These are phyloP conservation scores for Globomyces sp. DNA, from an alignment of 371 early-diverging fungal species.

Conservation along the genomic window DNA sequence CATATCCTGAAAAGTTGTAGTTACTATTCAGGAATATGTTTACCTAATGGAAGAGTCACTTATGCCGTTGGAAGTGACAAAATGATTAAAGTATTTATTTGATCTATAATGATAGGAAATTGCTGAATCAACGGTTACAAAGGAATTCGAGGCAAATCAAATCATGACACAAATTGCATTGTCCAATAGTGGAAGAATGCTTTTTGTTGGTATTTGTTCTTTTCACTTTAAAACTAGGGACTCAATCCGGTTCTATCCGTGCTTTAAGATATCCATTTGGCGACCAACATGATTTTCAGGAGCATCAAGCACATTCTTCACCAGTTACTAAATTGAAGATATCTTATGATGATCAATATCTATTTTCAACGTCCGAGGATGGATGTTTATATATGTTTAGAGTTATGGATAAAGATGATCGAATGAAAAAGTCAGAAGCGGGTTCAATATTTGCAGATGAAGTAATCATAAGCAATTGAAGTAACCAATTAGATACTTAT, in stretches of 20 bases:
- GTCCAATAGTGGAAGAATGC: slow-evolving; percentile 51
- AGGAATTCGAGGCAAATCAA: slow-evolving; percentile 43
- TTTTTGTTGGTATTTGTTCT: slow-evolving; percentile 47
- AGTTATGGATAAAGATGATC: slow-evolving; percentile 46
- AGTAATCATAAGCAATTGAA: slow-evolving; percentile 22
- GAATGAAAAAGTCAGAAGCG: slow-evolving; percentile 27
- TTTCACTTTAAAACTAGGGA: not conserved
- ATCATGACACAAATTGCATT: slow-evolving; percentile 48
- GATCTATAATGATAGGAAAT: slow-evolving; percentile 33
- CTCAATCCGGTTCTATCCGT: slow-evolving; percentile 35
- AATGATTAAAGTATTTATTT: slow-evolving; percentile 35
- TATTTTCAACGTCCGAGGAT: slow-evolving; percentile 50
- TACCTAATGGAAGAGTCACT: slow-evolving; percentile 37
- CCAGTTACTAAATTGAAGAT: slow-evolving; percentile 44
- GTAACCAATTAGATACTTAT: slow-evolving; percentile 41
- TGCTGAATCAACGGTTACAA: slow-evolving; percentile 47
- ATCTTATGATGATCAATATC: slow-evolving; percentile 47
- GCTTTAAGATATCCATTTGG: slow-evolving; percentile 48
- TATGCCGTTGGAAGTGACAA: slow-evolving; percentile 55
- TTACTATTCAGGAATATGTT: slow-evolving; percentile 46
- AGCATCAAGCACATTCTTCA: slow-evolving; percentile 49
- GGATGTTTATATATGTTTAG: slow-evolving; percentile 47
- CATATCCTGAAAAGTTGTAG: slow-evolving; percentile 50
- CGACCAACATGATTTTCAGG: slow-evolving; percentile 46
- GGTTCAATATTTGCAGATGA: slow-evolving; percentile 47